These are phyloP conservation scores for Thozetella sp. DNA, from an alignment of 495 filamentous ascomycete species.

Conservation along the genomic window DNA sequence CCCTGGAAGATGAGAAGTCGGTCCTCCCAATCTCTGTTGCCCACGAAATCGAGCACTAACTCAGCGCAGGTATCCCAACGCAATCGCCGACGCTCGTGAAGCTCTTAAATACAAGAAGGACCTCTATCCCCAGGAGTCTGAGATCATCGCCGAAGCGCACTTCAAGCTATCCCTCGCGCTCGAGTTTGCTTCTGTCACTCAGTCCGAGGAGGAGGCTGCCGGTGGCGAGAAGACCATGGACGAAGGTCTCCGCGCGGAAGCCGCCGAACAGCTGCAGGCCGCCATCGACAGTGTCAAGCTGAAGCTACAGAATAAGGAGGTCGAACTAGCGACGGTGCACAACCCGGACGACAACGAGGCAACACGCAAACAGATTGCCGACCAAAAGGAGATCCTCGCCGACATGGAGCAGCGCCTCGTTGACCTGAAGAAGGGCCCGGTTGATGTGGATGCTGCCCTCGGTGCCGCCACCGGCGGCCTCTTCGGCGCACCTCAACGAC, in stretches of 20 bases:
- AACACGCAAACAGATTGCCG: slow-evolving; percentile 67
- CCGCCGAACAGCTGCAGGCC: slow-evolving; percentile 74
- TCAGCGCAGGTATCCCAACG: slow-evolving; percentile 65
- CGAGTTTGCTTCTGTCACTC: slow-evolving; percentile 85
- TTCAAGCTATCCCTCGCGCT: slow-evolving; percentile 95
- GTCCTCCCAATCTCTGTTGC: slow-evolving; percentile 2
- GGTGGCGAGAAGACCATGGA: slow-evolving; percentile 51
- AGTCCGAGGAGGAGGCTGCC: slow-evolving; percentile 49
- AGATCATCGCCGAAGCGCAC: slow-evolving; percentile 87
- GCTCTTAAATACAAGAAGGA: slow-evolving; percentile 74
- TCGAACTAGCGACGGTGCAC: slow-evolving; percentile 54
- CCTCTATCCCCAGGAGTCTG: slow-evolving; percentile 77
- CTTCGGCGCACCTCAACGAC: slow-evolving; percentile 56
- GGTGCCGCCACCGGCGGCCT: slow-evolving; percentile 40
- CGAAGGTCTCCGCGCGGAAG: slow-evolving; percentile 71
- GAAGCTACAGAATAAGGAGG: slow-evolving; percentile 75
- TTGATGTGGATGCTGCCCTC: slow-evolving; percentile 61
- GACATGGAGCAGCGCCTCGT: slow-evolving; percentile 77
- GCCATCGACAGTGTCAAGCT: slow-evolving; percentile 79
- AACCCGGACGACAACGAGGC: slow-evolving; percentile 58
- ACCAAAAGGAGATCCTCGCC: slow-evolving; percentile 82
- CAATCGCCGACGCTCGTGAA: slow-evolving; percentile 76
- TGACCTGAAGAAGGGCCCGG: slow-evolving; percentile 74
- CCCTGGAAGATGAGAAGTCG: slow-evolving; percentile 84
- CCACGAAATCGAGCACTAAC: slow-evolving; percentile 15